These are phyloP conservation scores for Cladophialophora bantiana DNA, from an alignment of 2,329 filamentous ascomycete genomes.

Conservation along the genomic window DNA sequence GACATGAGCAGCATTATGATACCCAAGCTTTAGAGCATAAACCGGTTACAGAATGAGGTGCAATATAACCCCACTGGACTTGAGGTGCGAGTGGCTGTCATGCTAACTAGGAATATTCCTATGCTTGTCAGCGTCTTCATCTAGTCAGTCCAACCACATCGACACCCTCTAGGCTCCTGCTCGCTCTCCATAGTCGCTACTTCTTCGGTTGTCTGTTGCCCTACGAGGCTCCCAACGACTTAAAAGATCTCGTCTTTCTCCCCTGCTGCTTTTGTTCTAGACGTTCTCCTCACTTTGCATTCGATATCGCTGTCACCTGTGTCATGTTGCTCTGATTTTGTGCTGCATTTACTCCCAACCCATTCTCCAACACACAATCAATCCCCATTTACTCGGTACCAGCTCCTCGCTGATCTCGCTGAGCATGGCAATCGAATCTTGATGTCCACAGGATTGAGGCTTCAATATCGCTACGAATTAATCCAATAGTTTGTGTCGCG, in stretches of 20 bases:
- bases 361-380: neutral
- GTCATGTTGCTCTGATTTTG: neutral
- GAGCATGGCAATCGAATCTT: neutral
- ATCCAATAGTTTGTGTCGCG: too few species aligned
- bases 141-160: neutral
- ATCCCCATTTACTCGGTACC: neutral
- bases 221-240: neutral
- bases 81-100: neutral
- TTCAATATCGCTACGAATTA: too few species aligned
- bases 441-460: too few species aligned
- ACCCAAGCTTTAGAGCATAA: slow-evolving; percentile 21
- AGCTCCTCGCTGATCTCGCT: neutral
- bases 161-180: neutral
- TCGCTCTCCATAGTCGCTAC: neutral
- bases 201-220: neutral
- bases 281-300: neutral
- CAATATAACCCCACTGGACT: neutral
- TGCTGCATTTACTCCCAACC: neutral
- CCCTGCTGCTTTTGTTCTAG: neutral
- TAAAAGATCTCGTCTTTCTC: neutral
- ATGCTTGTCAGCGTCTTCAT: neutral
- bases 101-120: neutral
- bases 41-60: neutral
- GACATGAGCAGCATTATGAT: slow-evolving; percentile 12
- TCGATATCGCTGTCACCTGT: neutral